Base-by-base conservation (phyloP, 371 early-diverging fungal species). In the Phascolomyces articulosus region DNA sequence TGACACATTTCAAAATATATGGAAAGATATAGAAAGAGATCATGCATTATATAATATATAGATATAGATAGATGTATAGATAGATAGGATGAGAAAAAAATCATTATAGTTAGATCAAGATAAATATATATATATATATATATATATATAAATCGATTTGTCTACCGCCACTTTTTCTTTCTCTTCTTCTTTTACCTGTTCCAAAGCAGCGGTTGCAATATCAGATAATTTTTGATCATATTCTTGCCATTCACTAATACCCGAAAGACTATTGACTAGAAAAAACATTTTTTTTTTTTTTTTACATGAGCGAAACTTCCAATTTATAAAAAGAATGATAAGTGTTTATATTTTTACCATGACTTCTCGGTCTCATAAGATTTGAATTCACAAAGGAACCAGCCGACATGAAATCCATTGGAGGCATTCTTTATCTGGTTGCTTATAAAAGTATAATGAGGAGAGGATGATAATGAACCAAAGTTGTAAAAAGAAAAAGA, bases 161-260 rank as follows among this genome's bases (percentile, higher is more conserved):
- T n/a, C n/a, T n/a, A n/a, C n/a, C 34, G 34, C 34, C 47, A 6
- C 47, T 13, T 20, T 47, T 20, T 4, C 16, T 13, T 20, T 13
- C 21, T 47, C 6, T 47, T 15, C 26, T 9, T 18, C 4, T 26
- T 10, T 56, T 57, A 57, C 57, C 57, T 57, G 57, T 11, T 57
- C 57, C 38, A 57, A 38, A 7, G 57, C 23, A 23, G 57, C 57
- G n/a, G 34, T 57, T 10, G 40, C 24, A 29, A 57, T 57, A 40
- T 40, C 40, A 40, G 57, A 31, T 26, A 57, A 38, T 29, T 57
- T 57, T 57, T 57, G 57, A 13, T 57, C 57, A 24, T 57, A 57
- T 1, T 57, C 57, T 57, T 57, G 57, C 20, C 18, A 57, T 57
- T 57, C 57, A n/a, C 51, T 51, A 24, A 51, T 51, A 18, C 51